phyloP scores from a whole-genome alignment of 192 early-diverging fungal species.

The Dispira parvispora region DNA sequence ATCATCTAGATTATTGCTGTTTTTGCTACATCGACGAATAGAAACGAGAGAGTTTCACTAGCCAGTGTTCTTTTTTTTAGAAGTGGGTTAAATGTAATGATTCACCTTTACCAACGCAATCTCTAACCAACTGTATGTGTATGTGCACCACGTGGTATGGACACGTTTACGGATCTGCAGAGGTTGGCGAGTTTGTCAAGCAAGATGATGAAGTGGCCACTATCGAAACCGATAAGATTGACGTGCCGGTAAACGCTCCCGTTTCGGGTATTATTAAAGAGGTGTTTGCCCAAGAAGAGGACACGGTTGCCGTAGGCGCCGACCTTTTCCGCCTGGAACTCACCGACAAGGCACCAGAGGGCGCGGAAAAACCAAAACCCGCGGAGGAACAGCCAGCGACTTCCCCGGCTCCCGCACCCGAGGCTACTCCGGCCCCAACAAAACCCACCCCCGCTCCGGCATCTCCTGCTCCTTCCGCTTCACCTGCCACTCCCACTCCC shows the following conservation, averaged over 20 bases:
- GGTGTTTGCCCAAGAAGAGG: conserved; percentile 67
- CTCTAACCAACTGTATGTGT: too few species aligned
- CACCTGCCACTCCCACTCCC: conserved; percentile 20
- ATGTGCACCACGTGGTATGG: too few species aligned
- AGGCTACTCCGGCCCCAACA: conserved; percentile 7
- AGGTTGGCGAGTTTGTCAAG: conserved; percentile 88
- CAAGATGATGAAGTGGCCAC: conserved; percentile 92
- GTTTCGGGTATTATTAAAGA: conserved; percentile 77
- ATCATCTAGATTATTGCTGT: too few species aligned
- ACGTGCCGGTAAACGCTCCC: conserved; percentile 94
- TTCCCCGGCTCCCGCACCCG: conserved; percentile 15
- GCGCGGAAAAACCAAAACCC: conserved; percentile 23
- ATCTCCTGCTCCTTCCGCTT: conserved; percentile 15
- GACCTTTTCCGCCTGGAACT: conserved; percentile 87
- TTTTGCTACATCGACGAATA: too few species aligned
- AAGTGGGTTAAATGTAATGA: too few species aligned
- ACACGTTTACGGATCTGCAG: not conserved
- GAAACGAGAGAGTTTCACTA: too few species aligned
- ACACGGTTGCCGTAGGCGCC: conserved; percentile 75
- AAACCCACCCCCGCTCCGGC: conserved; percentile 18
- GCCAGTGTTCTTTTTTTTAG: too few species aligned
- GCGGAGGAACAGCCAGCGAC: conserved; percentile 18
- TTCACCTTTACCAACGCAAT: too few species aligned
- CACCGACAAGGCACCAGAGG: conserved; percentile 25
- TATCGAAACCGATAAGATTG: conserved; percentile 99